Conservation (phyloP, 257 asterid genomes). For the Salvia hispanica region DNA sequence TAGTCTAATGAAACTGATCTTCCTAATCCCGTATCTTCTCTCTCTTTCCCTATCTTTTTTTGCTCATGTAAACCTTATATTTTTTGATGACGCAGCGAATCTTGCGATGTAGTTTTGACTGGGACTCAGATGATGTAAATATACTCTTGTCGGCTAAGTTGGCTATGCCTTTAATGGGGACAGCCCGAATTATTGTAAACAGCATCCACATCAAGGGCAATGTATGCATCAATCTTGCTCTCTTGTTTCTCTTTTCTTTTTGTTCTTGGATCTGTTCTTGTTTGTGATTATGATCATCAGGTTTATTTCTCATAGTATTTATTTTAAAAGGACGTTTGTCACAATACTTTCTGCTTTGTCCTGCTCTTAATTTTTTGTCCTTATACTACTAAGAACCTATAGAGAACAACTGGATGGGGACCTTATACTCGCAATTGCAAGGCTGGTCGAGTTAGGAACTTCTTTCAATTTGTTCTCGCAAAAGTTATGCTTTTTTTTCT, state of each 20-base stretch:
- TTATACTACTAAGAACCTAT: neutral
- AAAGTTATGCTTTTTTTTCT: neutral
- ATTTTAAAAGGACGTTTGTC: neutral
- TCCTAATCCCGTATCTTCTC: neutral
- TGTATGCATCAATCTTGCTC: constrained; percentile 54
- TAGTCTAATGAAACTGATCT: constrained; percentile 15
- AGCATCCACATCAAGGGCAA: constrained; percentile 95
- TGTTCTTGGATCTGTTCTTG: neutral
- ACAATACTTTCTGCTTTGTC: neutral
- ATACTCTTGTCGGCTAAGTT: constrained; percentile 84
- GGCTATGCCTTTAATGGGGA: constrained; percentile 87
- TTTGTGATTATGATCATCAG: constrained; percentile 1
- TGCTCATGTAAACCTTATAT: constrained; percentile 23
- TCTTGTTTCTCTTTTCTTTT: constrained; percentile 6
- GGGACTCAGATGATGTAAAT: constrained; percentile 82
- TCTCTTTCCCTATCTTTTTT: neutral
- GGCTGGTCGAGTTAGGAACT: neutral
- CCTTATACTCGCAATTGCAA: neutral
- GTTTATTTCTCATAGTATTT: neutral
- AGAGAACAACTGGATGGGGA: neutral
- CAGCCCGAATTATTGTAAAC: constrained; percentile 87
- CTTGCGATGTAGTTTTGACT: constrained; percentile 82
- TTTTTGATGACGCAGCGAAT: constrained; percentile 54
- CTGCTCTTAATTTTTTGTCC: neutral
- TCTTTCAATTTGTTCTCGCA: neutral